These are phyloP conservation scores for Beauveria bassiana DNA, from an alignment of 2,329 filamentous ascomycete genomes.

Conservation along the genomic window DNA sequence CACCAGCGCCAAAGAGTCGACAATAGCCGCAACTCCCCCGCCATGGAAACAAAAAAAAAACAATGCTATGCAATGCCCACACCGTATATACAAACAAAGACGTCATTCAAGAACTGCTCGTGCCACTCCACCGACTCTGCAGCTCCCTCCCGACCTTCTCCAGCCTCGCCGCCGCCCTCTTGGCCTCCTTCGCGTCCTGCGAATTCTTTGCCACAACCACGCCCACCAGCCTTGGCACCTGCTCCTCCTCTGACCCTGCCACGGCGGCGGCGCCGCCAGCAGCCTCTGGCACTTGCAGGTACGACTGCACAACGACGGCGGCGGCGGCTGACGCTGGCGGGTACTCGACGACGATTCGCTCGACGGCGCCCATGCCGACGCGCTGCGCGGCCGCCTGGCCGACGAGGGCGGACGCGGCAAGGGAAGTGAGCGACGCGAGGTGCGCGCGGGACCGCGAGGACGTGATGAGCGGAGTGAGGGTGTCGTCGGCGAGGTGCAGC, in stretches of 20 bases:
- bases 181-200: conserved; percentile 42
- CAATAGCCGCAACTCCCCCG: too few relatives aligned
- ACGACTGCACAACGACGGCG: conserved; percentile 37
- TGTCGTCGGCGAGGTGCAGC: conserved; percentile 49
- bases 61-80: not conserved
- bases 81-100: not conserved
- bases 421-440: conserved; percentile 42
- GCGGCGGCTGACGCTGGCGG: conserved; percentile 24
- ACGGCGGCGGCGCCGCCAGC: not conserved
- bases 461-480: conserved; percentile 50
- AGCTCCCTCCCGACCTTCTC: conserved; percentile 48
- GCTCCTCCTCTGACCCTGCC: not conserved
- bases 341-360: conserved; percentile 53
- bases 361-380: conserved; percentile 44
- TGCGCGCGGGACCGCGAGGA: conserved; percentile 38
- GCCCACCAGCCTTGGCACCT: conserved; percentile 42
- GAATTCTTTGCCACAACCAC: conserved; percentile 44
- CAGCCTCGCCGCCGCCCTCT: conserved; percentile 42
- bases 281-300: conserved; percentile 30
- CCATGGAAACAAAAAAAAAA: not conserved
- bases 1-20: too few relatives aligned
- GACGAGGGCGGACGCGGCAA: conserved; percentile 45
- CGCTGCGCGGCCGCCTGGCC: conserved; percentile 45
- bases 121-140: conserved; percentile 42
- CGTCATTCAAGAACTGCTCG: conserved; percentile 9